A percentile compares a stretch with the other conserved stretches of the same genome.
Evolutionary conservation across 768 basidiomycete species (phyloP).

Genomic region (Kwoniella mangroviensis): DNA sequence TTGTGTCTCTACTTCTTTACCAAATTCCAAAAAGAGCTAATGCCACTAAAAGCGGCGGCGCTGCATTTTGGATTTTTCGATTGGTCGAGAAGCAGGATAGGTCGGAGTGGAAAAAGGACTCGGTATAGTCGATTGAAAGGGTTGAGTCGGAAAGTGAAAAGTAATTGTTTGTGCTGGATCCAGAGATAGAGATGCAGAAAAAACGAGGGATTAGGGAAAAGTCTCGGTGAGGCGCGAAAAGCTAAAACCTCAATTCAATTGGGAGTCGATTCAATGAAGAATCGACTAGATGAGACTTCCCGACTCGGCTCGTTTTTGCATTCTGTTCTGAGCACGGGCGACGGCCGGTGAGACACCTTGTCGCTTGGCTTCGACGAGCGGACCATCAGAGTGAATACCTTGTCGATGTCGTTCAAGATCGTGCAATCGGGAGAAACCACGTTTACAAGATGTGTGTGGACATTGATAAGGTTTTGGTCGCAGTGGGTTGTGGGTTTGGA

Average conservation of each 20-base stretch:
- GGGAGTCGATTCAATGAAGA: slow-evolving; percentile 22
- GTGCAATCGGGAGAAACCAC: slow-evolving; percentile 92
- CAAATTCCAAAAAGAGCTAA: background rate
- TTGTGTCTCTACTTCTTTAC: slow-evolving; percentile 10
- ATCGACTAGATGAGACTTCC: slow-evolving; percentile 43
- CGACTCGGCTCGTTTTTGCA: slow-evolving; percentile 43
- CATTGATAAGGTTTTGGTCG: slow-evolving; percentile 87
- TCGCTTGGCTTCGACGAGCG: slow-evolving; percentile 54
- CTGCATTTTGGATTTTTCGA: slow-evolving; percentile 49
- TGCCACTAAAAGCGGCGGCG: slow-evolving; percentile 52
- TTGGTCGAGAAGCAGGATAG: slow-evolving; percentile 16
- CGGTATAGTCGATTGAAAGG: slow-evolving; percentile 33
- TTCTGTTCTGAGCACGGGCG: slow-evolving; percentile 53
- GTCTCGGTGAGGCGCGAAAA: slow-evolving; percentile 44
- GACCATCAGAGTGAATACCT: slow-evolving; percentile 57
- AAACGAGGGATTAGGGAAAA: slow-evolving; percentile 26
- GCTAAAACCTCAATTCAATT: slow-evolving; percentile 40
- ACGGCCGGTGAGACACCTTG: slow-evolving; percentile 52
- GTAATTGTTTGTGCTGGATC: slow-evolving; percentile 13
- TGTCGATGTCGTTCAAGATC: slow-evolving; percentile 81
- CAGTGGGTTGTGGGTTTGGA: slow-evolving; percentile 92
- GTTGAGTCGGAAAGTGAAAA: slow-evolving; percentile 39
- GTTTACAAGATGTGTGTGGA: slow-evolving; percentile 79
- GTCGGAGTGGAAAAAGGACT: slow-evolving; percentile 27
- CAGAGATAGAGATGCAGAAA: slow-evolving; percentile 7